Evolutionary conservation across 306 rosid species (phyloP), one percentile per base, ranked within the genome.

Genomic region (Rubus parviflorus): DNA sequence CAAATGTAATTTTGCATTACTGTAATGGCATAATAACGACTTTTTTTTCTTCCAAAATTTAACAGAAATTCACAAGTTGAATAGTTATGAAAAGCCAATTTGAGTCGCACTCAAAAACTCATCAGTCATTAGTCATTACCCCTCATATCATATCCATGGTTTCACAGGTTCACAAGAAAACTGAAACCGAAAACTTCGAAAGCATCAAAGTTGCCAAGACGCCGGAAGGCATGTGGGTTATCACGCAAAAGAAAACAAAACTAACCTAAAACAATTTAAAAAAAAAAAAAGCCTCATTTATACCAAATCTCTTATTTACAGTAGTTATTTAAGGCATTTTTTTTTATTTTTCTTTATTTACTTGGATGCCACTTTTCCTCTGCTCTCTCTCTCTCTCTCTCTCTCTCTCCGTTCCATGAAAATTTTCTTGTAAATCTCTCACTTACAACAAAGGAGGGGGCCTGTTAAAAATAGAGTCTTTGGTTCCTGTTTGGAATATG

Each of bases 351-450:
- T 43, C 13, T 58, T 66, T 38, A 37, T 74, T 46, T 72, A 53
- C 81, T 77, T 23, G 42, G 41, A 77, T 53, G 77, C 68, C 85
- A 70, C 75, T 62, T 35, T 70, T 53, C 15, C 38, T 19, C 58
- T 23, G 14, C 40, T 43, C 41, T 10, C 15, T 12, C 43, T 57
- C 54, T n/a, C 11, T 70, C 30, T 3, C 63, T 67, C 57, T n/a
- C 48, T 61, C 57, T 47, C 25, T 14, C 70, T 45, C 45, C 57
- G 9, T 42, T 42, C 1, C 40, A 8, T 6, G 13, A 35, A 56
- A 22, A 15, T 35, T 63, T 37, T 37, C 45, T 43, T 37, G 68
- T 63, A 12, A 60, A 60, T 73, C n/a, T 62, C 22, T 51, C 46
- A 15, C 77, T 30, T 1, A 30, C 35, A 1, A 30, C 35, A 30